A percentile compares a stretch with the other conserved stretches of the same genome.
phyloP scores from a whole-genome alignment of 768 basidiomycete genomes.

The Pleurotus ostreatus region DNA sequence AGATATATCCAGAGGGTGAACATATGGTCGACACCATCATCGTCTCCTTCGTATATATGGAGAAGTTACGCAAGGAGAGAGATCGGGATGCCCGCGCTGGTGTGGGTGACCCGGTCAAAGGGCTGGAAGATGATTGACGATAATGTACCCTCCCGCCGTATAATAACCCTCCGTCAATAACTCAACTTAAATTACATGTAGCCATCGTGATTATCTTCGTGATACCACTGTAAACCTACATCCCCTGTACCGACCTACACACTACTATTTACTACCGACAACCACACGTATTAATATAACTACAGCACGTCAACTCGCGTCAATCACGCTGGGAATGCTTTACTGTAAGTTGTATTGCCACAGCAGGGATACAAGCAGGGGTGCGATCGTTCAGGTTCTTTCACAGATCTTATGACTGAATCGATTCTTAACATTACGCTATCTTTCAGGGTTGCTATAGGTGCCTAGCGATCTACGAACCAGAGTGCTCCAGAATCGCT shows the following conservation, averaged over 20 bases:
- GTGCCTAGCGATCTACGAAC: neutral
- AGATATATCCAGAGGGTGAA: constrained; percentile 23
- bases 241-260: too few species aligned
- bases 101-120: constrained; percentile 1
- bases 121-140: neutral
- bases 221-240: too few species aligned
- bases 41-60: constrained; percentile 27
- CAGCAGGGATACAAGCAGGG: neutral
- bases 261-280: too few species aligned
- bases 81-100: constrained; percentile 7
- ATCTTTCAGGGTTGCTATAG: neutral
- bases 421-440: neutral
- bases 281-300: too few species aligned
- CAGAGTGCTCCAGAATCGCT: neutral
- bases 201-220: too few species aligned
- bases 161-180: too few species aligned
- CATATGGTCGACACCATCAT: constrained; percentile 26
- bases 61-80: constrained; percentile 21
- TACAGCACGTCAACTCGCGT: too few species aligned
- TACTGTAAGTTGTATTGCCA: neutral
- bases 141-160: too few species aligned
- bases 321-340: neutral
- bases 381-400: neutral
- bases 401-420: neutral
- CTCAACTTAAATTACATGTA: too few species aligned